A percentile compares a stretch with the other conserved stretches of the same genome.
Evolutionary conservation across 495 filamentous ascomycete species (phyloP).

Genomic region (Pseudevernia furfuracea): DNA sequence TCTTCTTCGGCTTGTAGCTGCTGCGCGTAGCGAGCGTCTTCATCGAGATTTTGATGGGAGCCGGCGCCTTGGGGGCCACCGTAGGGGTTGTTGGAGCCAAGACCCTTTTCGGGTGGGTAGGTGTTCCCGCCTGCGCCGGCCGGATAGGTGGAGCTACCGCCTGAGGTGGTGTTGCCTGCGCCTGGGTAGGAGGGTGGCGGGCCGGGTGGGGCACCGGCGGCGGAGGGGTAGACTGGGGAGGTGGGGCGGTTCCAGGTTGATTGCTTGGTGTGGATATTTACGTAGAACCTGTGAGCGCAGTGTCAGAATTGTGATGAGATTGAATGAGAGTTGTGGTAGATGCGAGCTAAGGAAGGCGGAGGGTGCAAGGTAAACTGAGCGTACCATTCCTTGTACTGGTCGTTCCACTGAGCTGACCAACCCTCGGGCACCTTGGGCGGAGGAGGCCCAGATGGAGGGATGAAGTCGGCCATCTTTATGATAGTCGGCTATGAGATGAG

Average conservation of each 20-base stretch:
- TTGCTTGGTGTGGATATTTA: conserved; percentile 75
- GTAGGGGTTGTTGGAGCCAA: conserved; percentile 57
- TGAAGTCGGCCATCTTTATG: conserved; percentile 50
- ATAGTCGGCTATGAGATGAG: conserved; percentile 4
- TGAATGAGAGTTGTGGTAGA: neutral
- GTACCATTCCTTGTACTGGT: conserved; percentile 71
- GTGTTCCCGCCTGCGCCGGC: conserved; percentile 2
- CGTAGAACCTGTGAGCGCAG: conserved; percentile 61
- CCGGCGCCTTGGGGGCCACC: conserved; percentile 23
- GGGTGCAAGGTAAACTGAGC: conserved; percentile 18
- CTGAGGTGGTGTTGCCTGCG: conserved; percentile 33
- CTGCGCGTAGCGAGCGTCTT: conserved; percentile 67
- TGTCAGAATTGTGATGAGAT: conserved; percentile 25
- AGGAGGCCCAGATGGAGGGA: conserved; percentile 68
- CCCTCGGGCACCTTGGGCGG: conserved; percentile 78
- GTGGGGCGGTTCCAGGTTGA: conserved; percentile 83
- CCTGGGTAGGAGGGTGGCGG: conserved; percentile 60
- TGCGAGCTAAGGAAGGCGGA: neutral
- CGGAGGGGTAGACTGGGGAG: conserved; percentile 42
- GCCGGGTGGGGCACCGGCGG: conserved; percentile 41
- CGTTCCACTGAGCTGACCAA: conserved; percentile 75
- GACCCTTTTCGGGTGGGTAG: conserved; percentile 46
- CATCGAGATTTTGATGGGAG: conserved; percentile 41
- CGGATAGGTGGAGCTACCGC: conserved; percentile 24
- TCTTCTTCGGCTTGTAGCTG: conserved; percentile 79